Evolutionary conservation across 2,329 filamentous ascomycete genomes (phyloP), one percentile per base, ranked within the genome.

Genomic region (Dothideomycetidae sp.): DNA sequence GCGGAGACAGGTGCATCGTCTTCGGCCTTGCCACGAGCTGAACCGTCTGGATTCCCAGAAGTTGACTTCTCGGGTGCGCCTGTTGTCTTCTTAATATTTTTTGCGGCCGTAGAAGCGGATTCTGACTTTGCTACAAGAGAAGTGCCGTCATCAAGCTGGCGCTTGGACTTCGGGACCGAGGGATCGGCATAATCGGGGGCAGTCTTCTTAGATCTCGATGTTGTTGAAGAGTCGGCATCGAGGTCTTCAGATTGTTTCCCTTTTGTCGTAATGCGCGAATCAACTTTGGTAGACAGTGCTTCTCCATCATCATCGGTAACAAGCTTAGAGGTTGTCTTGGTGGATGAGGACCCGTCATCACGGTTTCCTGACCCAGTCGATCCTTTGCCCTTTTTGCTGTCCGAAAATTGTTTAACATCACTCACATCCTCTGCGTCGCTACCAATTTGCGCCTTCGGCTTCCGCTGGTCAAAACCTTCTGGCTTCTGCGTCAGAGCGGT

Each of bases 381-480:
- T 9, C 14, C 29, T 15, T 31, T 31, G n/a, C n/a, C n/a, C n/a
- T 15, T 15, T 13, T 13, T 12, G 14, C 10, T 13, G 14, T 9
- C 29, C 10, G 10, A 9, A 26, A 26, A 26, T 26, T 41, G 42
- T 13, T 36, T 28, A 21, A 48, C 45, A 23, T 41, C 41, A 23
- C 31, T 15, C 12, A 34, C n/a, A 10, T 43, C 16, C 13, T 36
- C 28, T n/a, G 34, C 31, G 10, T 29, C 42, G 5, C 36, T 36
- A 2, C 39, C 21, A 5, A 29, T 29, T 2, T 31, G 29, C 12
- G 39, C 21, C 10, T 35, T 9, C 9, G 32, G 16, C 21, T 40
- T 41, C 4, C 18, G 15, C 13, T 37, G 36, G 14, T 19, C 31
- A 13, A 31, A 12, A 18, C 37, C 32, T 13, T 29, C 28, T 23